Percentiles rank a stretch among this genome's conserved stretches.
Evolutionary conservation across 2,329 filamentous ascomycete species (phyloP).

Genomic region (Shiraia bambusicola): DNA sequence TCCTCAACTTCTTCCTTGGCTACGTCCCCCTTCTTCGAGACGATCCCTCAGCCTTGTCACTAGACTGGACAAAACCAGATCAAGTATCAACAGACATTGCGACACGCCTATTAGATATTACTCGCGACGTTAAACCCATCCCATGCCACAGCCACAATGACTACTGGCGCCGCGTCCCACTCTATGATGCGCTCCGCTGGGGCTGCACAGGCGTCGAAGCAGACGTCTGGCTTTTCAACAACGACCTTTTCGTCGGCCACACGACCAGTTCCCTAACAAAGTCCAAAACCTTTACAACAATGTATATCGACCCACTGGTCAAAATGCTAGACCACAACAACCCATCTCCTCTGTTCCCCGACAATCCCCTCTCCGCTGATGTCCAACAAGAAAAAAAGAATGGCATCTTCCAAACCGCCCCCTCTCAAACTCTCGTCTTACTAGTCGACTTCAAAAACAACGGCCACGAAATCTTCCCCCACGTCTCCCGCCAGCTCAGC

Average conservation of each 20-base stretch:
- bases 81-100: constrained; percentile 36
- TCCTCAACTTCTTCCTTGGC: constrained; percentile 44
- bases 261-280: constrained; percentile 49
- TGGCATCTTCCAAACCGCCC: constrained; percentile 55
- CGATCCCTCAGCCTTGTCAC: constrained; percentile 32
- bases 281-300: constrained; percentile 51
- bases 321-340: constrained; percentile 55
- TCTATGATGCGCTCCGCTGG: constrained; percentile 57
- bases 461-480: constrained; percentile 40
- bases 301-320: constrained; percentile 57
- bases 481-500: constrained; percentile 46
- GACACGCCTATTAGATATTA: constrained; percentile 50
- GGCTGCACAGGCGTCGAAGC: constrained; percentile 60
- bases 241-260: constrained; percentile 60
- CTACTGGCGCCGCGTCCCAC: constrained; percentile 58
- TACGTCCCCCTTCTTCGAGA: constrained; percentile 43
- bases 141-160: constrained; percentile 61
- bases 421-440: constrained; percentile 53
- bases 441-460: constrained; percentile 55
- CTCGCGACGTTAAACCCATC: constrained; percentile 52
- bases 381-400: constrained; percentile 23
- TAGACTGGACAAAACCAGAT: constrained; percentile 47
- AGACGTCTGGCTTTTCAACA: constrained; percentile 57
- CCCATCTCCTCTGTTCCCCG: constrained; percentile 36
- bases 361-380: constrained; percentile 4